Evolutionary conservation across 352 stramenopile species (phyloP).

Genomic region (Phytophthora pluvialis): DNA sequence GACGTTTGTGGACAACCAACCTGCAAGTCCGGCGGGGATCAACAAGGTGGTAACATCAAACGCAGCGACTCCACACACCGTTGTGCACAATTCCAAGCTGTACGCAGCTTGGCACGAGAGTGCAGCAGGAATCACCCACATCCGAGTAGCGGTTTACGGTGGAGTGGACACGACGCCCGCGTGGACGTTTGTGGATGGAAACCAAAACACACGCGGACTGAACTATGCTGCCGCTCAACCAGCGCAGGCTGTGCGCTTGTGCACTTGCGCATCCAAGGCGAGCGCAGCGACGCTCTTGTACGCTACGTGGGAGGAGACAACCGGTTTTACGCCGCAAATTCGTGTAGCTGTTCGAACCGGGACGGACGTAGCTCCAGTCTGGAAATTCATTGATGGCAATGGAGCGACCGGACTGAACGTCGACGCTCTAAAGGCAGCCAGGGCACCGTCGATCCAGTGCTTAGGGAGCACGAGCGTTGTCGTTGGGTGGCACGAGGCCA

Average conservation of each 20-base stretch:
- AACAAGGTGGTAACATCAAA: constrained; percentile 53
- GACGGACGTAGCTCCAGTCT: constrained; percentile 43
- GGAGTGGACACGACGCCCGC: constrained; percentile 39
- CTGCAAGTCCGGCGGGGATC: constrained; percentile 39
- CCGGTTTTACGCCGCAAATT: constrained; percentile 45
- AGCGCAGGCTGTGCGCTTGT: constrained; percentile 46
- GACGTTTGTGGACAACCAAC: constrained; percentile 41
- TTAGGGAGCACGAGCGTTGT: constrained; percentile 39
- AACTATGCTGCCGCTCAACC: constrained; percentile 47
- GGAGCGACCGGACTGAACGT: constrained; percentile 49
- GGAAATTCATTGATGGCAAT: constrained; percentile 65
- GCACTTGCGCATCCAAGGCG: constrained; percentile 40
- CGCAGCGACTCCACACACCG: constrained; percentile 40
- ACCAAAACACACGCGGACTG: constrained; percentile 39
- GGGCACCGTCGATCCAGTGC: constrained; percentile 49
- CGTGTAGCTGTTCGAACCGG: constrained; percentile 58
- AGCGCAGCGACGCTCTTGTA: constrained; percentile 41
- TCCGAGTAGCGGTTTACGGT: constrained; percentile 68
- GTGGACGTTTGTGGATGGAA: constrained; percentile 72
- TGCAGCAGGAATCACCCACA: constrained; percentile 33
- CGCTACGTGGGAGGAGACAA: constrained; percentile 59
- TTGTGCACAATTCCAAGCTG: constrained; percentile 47
- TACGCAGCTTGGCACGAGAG: constrained; percentile 70
- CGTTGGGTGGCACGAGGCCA: constrained; percentile 62
- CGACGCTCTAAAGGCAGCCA: constrained; percentile 35